Evolutionary conservation across 345 rosid species (phyloP).

Genomic region (Firmiana major): DNA sequence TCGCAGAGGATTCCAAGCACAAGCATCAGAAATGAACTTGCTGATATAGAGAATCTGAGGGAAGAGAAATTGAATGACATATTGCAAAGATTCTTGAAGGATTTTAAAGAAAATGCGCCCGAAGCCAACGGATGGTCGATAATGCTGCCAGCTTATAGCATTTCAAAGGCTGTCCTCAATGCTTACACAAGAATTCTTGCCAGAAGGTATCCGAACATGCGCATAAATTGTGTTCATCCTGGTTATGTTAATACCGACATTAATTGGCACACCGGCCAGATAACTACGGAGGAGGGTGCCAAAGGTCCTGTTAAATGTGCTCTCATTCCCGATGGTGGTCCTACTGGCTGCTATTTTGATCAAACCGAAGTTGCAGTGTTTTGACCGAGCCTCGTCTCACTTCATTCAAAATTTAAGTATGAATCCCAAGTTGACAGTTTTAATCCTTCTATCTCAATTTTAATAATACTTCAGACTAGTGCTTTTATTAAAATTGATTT

Average conservation of each 20-base stretch:
- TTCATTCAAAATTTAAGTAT: no score
- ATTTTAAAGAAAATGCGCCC: conserved; percentile 30
- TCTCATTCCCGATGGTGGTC: conserved; percentile 44
- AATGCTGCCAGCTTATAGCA: conserved; percentile 51
- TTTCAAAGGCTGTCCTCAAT: conserved; percentile 47
- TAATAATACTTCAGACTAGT: no score
- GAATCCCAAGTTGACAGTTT: no score
- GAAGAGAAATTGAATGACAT: conserved; percentile 38
- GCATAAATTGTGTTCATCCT: conserved; percentile 53
- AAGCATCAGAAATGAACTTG: conserved; percentile 31
- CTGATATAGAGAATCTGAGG: conserved; percentile 26
- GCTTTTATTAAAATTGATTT: no score
- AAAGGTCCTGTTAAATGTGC: conserved; percentile 49
- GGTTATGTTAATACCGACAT: conserved; percentile 45
- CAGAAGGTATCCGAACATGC: conserved; percentile 39
- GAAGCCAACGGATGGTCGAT: conserved; percentile 54
- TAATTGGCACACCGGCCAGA: conserved; percentile 41
- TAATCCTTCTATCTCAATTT: no score
- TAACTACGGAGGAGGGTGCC: conserved; percentile 42
- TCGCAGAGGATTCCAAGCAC: conserved; percentile 40
- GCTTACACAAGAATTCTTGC: conserved; percentile 56
- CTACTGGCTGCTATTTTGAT: conserved; percentile 46
- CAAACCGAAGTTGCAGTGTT: conserved; percentile 42
- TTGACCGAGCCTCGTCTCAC: neutral
- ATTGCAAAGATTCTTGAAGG: conserved; percentile 32